phyloP scores from a whole-genome alignment of 441 rosid genomes.

The Erysimum pusillum region DNA sequence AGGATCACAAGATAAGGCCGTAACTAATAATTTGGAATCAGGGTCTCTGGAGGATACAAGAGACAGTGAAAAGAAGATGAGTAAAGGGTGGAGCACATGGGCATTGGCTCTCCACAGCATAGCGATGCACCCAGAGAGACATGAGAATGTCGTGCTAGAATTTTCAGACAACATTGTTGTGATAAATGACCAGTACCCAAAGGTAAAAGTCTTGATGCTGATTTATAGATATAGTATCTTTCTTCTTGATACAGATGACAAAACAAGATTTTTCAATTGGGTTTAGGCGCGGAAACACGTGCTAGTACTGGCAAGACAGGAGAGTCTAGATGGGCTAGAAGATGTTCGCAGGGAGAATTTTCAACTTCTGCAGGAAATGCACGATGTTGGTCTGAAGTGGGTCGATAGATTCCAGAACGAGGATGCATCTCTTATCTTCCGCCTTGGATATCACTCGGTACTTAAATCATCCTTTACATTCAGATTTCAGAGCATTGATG shows the following conservation, averaged over 20 bases:
- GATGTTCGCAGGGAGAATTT: constrained; percentile 74
- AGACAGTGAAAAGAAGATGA: constrained; percentile 45
- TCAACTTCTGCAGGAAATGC: constrained; percentile 65
- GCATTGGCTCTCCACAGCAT: constrained; percentile 76
- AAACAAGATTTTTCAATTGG: not conserved
- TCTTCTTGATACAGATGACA: constrained; percentile 11
- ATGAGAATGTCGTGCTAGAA: constrained; percentile 68
- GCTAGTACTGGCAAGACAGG: constrained; percentile 67
- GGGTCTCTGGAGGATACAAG: constrained; percentile 39
- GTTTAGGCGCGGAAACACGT: constrained; percentile 81
- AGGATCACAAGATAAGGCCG: constrained; percentile 50
- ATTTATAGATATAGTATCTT: not conserved
- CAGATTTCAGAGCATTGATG: constrained; percentile 17
- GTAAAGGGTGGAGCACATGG: constrained; percentile 80
- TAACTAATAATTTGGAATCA: constrained; percentile 35
- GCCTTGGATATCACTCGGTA: constrained; percentile 96
- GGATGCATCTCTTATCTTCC: constrained; percentile 76
- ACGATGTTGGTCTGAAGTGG: constrained; percentile 79
- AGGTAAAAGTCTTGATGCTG: constrained; percentile 54
- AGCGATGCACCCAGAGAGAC: constrained; percentile 84
- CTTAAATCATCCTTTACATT: constrained; percentile 29
- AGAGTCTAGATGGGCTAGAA: constrained; percentile 71
- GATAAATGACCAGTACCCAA: constrained; percentile 79
- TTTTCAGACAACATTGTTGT: constrained; percentile 66
- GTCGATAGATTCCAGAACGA: constrained; percentile 68